Evolutionary conservation across 2,329 filamentous ascomycete species (phyloP), one percentile per base, ranked within the genome.

Genomic region (Claviceps sorghi): DNA sequence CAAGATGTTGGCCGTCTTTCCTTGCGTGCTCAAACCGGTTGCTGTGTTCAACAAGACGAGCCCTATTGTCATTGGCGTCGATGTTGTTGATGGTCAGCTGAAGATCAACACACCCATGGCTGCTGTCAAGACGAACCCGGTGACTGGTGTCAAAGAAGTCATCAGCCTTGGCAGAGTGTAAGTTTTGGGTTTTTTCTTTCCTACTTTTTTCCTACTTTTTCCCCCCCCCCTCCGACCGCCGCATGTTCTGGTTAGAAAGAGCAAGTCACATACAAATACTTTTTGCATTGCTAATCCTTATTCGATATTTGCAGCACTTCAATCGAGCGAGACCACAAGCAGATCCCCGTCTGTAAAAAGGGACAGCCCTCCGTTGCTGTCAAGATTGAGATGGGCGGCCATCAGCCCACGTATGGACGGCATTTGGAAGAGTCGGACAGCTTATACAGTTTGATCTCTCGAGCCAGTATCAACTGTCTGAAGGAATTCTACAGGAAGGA

Each of bases 31-130:
- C 52, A 80, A 79, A 59, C 82, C 91, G 0, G 87, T 98, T 41
- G 89, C 89, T 17, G 86, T 98, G 30, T 98, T 98, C 80, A 97
- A 97, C 79, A 98, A 98, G 79, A 95, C 90, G 50, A 80, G 83
- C 59, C 93, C 93, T 40, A 97, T 98, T 60, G 88, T 98, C 54
- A 75, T 98, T 48, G 93, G 93, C 73, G 86, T 97, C 34, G 94
- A 98, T 70, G 91, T 97, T 36, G 71, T 86, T n/a, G 93, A 97
- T 56, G 93, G 94, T 32, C 85, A 82, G 60, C 77, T 98, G 50
- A 82, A 82, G 62, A 74, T 95, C 61, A 87, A 91, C 67, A 96
- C 94, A 6, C 93, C 93, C 7, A 84, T 98, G 59, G 86, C 88
- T 1, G 88, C 83, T 3, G 82, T 98, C 56, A 94, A 87, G 72